Evolutionary conservation across 257 asterid species (phyloP).

Genomic region (Plantago major): DNA sequence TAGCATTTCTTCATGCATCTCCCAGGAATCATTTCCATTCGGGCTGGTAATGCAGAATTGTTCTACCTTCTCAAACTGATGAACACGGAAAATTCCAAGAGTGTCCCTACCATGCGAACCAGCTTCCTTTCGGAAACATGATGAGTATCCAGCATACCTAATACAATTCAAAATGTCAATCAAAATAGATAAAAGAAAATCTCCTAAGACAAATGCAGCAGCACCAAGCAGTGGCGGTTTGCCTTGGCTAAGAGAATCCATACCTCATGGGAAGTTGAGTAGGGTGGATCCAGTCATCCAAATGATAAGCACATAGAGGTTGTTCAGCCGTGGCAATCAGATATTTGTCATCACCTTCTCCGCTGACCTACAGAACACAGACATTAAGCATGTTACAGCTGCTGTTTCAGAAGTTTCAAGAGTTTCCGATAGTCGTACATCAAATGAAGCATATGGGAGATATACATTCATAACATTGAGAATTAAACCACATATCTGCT

Average conservation of each 20-base stretch:
- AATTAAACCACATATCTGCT: too few relatives aligned
- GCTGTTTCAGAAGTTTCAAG: too few relatives aligned
- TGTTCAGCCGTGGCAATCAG: conserved; percentile 96
- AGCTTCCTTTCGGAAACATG: conserved; percentile 95
- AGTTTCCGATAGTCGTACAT: too few relatives aligned
- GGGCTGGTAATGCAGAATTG: conserved; percentile 89
- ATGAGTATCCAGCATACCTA: conserved; percentile 89
- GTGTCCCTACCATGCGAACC: conserved; percentile 98
- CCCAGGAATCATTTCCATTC: conserved; percentile 79
- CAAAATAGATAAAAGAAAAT: conserved; percentile 9
- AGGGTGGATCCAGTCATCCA: conserved; percentile 92
- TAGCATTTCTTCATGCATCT: conserved; percentile 94
- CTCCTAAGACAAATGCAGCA: conserved; percentile 7
- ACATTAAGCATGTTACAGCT: conserved; percentile 8
- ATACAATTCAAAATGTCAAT: conserved; percentile 7
- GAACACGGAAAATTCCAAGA: conserved; percentile 86
- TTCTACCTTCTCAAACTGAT: conserved; percentile 92
- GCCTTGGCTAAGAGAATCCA: conserved; percentile 1
- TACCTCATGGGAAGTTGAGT: conserved; percentile 75
- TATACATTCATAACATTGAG: too few relatives aligned
- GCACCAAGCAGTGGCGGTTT: not conserved
- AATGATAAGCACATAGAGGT: conserved; percentile 89
- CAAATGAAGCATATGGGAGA: too few relatives aligned
- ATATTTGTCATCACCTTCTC: conserved; percentile 94
- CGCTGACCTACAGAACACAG: conserved; percentile 64